Evolutionary conservation across 2,329 filamentous ascomycete genomes (phyloP), one percentile per base, ranked within the genome.

Genomic region (Ceratocystis variospora): DNA sequence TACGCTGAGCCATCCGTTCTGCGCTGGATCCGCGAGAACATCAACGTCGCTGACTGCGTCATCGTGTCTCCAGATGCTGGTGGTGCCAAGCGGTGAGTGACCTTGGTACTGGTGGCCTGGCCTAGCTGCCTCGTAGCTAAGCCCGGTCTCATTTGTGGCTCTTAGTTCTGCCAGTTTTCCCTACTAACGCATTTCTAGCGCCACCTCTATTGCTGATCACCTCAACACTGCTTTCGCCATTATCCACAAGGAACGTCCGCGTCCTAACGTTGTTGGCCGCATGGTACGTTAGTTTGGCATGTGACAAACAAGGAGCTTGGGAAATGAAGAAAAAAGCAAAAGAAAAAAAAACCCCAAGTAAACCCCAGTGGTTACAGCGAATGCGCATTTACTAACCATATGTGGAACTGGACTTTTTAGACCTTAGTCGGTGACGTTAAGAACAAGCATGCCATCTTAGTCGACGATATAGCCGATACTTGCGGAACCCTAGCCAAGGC

Each of bases 381-480:
- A 22, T 7, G 22, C n/a, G 22, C 55, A 59, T 59, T 59, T 59
- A 37, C 55, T 59, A 28, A 59, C 55, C 12, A 12, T 12, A 19
- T 22, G 12, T 15, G n/a, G 17, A 10, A 37, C 28, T 37, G 55
- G 8, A 41, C 37, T 1, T n/a, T 33, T 6, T 59, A 68, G 67
- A 67, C 68, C 0, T 87, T 99, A n/a, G 93, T 97, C 63, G 94
- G 94, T 70, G 91, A 95, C 70, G 94, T 97, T 61, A 83, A 86
- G 70, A 89, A 89, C 77, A 94, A 94, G 79, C 87, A 93, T 37
- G 93, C 93, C 68, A 96, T 99, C 73, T 86, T 99, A 62, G 93
- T 99, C 10, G 93, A 97, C 75, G 93, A 97, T 75, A 96, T 97
- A 90, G 92, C 92, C 41, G 93, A 97, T 74, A 96, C 93, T 3